Evolutionary conservation across 805 yeast genomes (phyloP), one percentile per base, ranked within the genome.

Genomic region (Ogataea trehaloabstinens): DNA sequence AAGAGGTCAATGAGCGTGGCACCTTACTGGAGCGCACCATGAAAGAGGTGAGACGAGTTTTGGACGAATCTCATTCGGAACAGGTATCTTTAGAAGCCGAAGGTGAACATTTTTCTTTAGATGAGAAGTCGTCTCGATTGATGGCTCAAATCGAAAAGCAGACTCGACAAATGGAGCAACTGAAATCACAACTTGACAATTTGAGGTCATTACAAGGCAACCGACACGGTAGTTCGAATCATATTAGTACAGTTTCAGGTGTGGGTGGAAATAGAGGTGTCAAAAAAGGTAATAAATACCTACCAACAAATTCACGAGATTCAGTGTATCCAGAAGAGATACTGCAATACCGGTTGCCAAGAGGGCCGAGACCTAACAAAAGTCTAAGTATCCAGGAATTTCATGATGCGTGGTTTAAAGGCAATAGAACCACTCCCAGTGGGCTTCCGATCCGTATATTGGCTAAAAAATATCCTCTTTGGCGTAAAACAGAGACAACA

Each of bases 351-450:
- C 42, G 50, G 16, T 44, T 46, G 5, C 50, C 50, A 4, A 35
- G 50, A 16, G 50, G 47, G 5, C 50, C 50, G 3, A 31, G 38
- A 19, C 34, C 43, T 19, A 46, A 42, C 24, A 33, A 35, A 13
- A 42, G 47, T 16, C 20, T 46, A 10, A 31, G 37, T 11, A 13
- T 46, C 7, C 34, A 38, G 15, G 45, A 46, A 25, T 40, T 46
- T 11, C 38, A 42, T 31, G 45, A 35, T n/a, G 46, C 47, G 11
- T 46, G 50, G 50, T 46, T 42, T 25, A 34, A 30, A 19, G 50
- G 50, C 0, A 42, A 28, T 20, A 21, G 18, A 18, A 12, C 27
- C 24, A 42, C 50, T 13, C 50, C 50, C 3, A 40, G 42, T 10
- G 24, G 34, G 15, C 22, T 38, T 27, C 42, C 50, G 19, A 40